Conservation (phyloP, 805 yeast species). For the Ogataea angusta region DNA sequence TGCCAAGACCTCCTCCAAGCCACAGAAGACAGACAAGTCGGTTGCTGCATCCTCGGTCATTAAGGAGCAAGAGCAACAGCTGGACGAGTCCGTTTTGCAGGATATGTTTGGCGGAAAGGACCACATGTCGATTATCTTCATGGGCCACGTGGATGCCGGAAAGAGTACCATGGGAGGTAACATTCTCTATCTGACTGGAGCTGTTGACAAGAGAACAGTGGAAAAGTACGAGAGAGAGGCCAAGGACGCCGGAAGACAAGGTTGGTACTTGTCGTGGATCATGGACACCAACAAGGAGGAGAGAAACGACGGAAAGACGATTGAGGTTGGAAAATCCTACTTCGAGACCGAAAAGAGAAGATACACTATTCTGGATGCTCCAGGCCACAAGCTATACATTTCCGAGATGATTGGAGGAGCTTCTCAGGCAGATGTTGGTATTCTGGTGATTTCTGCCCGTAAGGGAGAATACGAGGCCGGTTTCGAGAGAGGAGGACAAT, state of each 20-base stretch:
- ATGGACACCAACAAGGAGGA: conserved; percentile 99
- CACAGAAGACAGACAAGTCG: conserved; percentile 15
- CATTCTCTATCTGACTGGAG: conserved; percentile 85
- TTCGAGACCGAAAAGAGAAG: conserved; percentile 98
- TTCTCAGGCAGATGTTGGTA: conserved; percentile 98
- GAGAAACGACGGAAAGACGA: conserved; percentile 98
- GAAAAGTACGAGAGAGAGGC: conserved; percentile 98
- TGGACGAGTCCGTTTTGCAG: conserved; percentile 82
- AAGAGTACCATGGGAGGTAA: conserved; percentile 99
- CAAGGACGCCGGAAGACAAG: conserved; percentile 98
- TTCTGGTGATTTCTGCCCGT: conserved; percentile 95
- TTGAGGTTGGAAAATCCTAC: conserved; percentile 96
- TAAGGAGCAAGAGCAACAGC: conserved; percentile 72
- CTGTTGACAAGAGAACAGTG: conserved; percentile 97
- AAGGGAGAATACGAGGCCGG: conserved; percentile 99
- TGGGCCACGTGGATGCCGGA: conserved; percentile 99
- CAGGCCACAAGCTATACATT: conserved; percentile 98
- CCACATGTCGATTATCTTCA: conserved; percentile 92
- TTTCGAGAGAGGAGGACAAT: conserved; percentile 98
- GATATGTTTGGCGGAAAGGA: conserved; percentile 98
- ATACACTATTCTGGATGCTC: conserved; percentile 97
- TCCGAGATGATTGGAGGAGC: conserved; percentile 99
- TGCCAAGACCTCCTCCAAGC: conserved; percentile 11
- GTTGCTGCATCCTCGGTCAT: conserved; percentile 29
- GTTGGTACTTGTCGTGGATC: conserved; percentile 99